These are phyloP conservation scores for Furculomyces boomerangus DNA, from an alignment of 371 early-diverging fungal species.

Conservation along the genomic window DNA sequence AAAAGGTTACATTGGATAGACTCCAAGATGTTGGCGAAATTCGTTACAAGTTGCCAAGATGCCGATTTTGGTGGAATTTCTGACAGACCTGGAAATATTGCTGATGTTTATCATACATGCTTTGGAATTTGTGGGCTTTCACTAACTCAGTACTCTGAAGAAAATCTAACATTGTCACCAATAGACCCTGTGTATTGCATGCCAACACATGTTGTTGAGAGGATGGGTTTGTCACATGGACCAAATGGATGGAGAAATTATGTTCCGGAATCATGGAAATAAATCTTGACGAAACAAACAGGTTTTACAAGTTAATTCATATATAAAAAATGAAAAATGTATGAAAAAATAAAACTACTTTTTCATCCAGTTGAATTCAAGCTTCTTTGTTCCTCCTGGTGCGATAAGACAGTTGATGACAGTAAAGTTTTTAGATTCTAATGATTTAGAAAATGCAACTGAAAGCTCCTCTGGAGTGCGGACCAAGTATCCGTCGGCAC, in stretches of 20 bases:
- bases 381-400: conserved; percentile 20
- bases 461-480: conserved; percentile 36
- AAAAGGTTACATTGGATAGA: conserved; percentile 77
- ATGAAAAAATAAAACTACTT: too few relatives aligned
- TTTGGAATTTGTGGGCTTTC: conserved; percentile 89
- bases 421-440: conserved; percentile 12
- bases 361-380: conserved; percentile 7
- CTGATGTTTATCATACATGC: conserved; percentile 93
- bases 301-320: too few relatives aligned
- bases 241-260: conserved; percentile 5
- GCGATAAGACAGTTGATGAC: conserved; percentile 27
- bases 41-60: conserved; percentile 81
- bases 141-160: conserved; percentile 44
- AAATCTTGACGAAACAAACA: neutral
- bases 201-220: conserved; percentile 48
- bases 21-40: conserved; percentile 44
- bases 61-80: conserved; percentile 84
- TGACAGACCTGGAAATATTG: conserved; percentile 82
- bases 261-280: conserved; percentile 9
- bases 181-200: conserved; percentile 91
- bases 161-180: conserved; percentile 16
- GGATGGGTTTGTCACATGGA: conserved; percentile 27
- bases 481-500: conserved; percentile 43
- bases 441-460: conserved; percentile 30
- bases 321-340: too few relatives aligned